Conservation (phyloP, 306 rosid species). For the Luffa acutangula region DNA sequence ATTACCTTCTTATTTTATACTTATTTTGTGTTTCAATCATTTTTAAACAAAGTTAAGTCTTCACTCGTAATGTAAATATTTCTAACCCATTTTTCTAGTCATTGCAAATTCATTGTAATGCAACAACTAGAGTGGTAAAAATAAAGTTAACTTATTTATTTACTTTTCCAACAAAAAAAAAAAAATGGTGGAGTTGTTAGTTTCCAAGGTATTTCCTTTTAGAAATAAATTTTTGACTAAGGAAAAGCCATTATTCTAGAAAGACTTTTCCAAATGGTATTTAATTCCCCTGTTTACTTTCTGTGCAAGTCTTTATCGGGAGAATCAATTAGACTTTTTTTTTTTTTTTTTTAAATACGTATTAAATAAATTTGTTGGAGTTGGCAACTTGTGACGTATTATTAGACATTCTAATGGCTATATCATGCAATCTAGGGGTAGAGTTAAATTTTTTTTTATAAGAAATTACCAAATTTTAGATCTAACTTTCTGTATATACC, state of each 20-base stretch:
- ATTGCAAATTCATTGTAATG: not conserved
- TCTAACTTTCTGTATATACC: too few species aligned
- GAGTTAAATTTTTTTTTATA: not conserved
- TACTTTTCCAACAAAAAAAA: too few species aligned
- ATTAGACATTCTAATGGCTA: not conserved
- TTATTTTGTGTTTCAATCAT: not conserved
- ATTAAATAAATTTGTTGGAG: not conserved
- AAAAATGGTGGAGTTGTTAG: not conserved
- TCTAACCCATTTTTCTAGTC: not conserved
- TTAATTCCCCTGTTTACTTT: not conserved
- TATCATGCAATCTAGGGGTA: not conserved
- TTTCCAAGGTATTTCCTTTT: not conserved
- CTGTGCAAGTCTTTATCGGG: not conserved
- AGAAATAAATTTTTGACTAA: not conserved
- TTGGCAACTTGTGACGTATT: not conserved
- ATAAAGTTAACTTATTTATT: not conserved
- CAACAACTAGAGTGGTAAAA: not conserved
- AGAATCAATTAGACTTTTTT: not conserved
- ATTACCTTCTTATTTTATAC: not conserved
- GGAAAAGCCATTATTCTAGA: not conserved
- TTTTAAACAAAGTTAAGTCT: too few species aligned
- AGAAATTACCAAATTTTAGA: too few species aligned
- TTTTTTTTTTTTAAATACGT: not conserved
- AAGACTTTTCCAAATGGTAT: not conserved
- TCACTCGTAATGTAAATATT: not conserved